Conservation (phyloP, 1,139 yeast genomes). For the Kodamaea derodonti region DNA sequence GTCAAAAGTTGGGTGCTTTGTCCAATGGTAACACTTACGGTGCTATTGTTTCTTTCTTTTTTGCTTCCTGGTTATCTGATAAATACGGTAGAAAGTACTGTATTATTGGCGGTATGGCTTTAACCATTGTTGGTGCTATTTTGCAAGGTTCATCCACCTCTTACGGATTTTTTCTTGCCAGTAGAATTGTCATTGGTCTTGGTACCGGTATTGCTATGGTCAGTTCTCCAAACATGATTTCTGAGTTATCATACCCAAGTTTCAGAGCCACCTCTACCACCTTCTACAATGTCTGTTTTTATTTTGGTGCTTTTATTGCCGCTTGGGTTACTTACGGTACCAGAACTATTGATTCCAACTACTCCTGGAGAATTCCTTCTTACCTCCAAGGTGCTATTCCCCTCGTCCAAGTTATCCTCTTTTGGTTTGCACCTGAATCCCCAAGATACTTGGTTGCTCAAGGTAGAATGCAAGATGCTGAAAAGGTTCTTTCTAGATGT, state of each 20-base stretch:
- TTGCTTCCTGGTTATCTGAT: slow-evolving; percentile 36
- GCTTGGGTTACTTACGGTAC: slow-evolving; percentile 54
- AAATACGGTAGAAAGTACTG: slow-evolving; percentile 38
- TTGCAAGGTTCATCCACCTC: slow-evolving; percentile 41
- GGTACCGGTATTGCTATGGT: slow-evolving; percentile 37
- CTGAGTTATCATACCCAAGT: slow-evolving; percentile 45
- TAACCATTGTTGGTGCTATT: slow-evolving; percentile 16
- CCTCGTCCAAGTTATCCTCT: slow-evolving; percentile 19
- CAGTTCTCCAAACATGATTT: slow-evolving; percentile 38
- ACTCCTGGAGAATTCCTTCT: slow-evolving; percentile 46
- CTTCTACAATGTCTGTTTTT: slow-evolving; percentile 41
- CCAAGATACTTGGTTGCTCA: slow-evolving; percentile 41
- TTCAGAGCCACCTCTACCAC: slow-evolving; percentile 46
- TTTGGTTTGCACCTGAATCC: slow-evolving; percentile 43
- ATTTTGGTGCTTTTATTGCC: slow-evolving; percentile 50
- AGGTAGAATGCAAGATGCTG: slow-evolving; percentile 36
- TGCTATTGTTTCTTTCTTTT: slow-evolving; percentile 21
- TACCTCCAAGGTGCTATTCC: slow-evolving; percentile 41
- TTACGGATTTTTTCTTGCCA: slow-evolving; percentile 29
- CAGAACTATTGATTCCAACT: slow-evolving; percentile 23
- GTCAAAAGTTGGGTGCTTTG: slow-evolving; percentile 20
- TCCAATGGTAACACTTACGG: slow-evolving; percentile 22
- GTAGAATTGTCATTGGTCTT: slow-evolving; percentile 39
- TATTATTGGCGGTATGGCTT: slow-evolving; percentile 11
- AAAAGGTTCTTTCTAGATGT: slow-evolving; percentile 28